Base-by-base conservation (phyloP, 495 filamentous ascomycete genomes). In the Penicillium simplicissimum region DNA sequence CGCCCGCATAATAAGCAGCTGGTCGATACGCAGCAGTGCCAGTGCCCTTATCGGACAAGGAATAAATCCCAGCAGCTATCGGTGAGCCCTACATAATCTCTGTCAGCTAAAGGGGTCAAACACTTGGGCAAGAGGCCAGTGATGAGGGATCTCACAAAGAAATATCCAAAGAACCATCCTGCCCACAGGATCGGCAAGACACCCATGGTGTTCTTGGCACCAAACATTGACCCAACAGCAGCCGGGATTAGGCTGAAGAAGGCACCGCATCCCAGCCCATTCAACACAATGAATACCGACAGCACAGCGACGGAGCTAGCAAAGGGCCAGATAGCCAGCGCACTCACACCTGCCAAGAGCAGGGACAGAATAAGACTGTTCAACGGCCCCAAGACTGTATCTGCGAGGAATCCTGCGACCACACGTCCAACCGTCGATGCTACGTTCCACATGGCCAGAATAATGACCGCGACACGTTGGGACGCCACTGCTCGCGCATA, bases 91-190 rank as follows among this genome's bases (percentile, higher is more conserved):
- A 19, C 8, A 59, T 25, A n/a, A 35, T 25, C 13, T 7, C 35
- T 54, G 51, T 59, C 52, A 60, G 49, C 31, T 23, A 8, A 17
- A 54, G 37, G 37, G 35, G n/a, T 3, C 4, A 11, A 48, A 4
- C 8, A 55, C 35, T 35, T 0, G 15, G n/a, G n/a, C 38, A 60
- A 43, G 28, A 1, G 37, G 35, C 2, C n/a, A 8, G 10, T 13
- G 0, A 11, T 45, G 19, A 7, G 42, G 42, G 9, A 5, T 43
- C 48, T 60, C 21, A 60, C 58, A 54, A 60, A 60, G 51, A 60
- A 60, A 31, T 60, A 60, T 25, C 58, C 58, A 40, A 60, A 60
- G 38, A 60, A 60, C 58, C 58, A 60, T 54, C 58, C 58, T 11
- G 49, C 45, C 58, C 58, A 60, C n/a, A 60, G 38, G 15, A 60